Percentiles rank a stretch among this genome's conserved stretches.
phyloP scores from a whole-genome alignment of 2,329 filamentous ascomycete species.

The Aphanocladium album region DNA sequence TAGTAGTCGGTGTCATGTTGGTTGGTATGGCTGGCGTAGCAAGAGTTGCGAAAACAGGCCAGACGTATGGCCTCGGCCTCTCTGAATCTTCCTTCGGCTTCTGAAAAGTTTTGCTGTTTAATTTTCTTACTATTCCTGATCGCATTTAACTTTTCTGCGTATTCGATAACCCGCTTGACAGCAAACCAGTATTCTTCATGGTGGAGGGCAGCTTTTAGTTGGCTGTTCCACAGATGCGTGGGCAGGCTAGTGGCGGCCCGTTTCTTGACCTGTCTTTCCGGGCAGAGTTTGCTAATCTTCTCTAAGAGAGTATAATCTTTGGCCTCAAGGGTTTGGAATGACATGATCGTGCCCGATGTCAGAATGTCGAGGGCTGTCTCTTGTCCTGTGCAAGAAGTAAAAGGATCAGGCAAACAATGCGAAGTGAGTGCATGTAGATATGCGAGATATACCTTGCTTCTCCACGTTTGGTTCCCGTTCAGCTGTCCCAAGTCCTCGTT shows the following conservation, averaged over 20 bases:
- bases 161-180: not conserved
- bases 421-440: slow-evolving; percentile 52
- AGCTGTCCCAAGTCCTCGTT: slow-evolving; percentile 23
- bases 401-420: slow-evolving; percentile 40
- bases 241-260: not conserved
- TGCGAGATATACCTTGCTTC: slow-evolving; percentile 44
- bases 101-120: fast-evolving
- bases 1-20: not conserved
- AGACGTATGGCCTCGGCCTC: not conserved
- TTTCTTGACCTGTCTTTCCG: not conserved
- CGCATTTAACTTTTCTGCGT: fast-evolving
- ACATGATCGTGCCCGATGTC: slow-evolving; percentile 40
- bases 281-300: not conserved
- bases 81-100: not conserved
- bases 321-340: slow-evolving; percentile 18
- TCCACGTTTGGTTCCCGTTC: slow-evolving; percentile 42
- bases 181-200: not conserved
- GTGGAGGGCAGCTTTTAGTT: not conserved
- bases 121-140: not conserved
- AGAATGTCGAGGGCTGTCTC: slow-evolving; percentile 47
- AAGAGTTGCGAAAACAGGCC: not conserved
- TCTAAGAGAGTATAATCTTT: not conserved
- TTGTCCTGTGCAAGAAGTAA: slow-evolving; percentile 46
- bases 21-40: not conserved
- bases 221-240: not conserved